These are phyloP conservation scores for Phialocephala sp. DNA, from an alignment of 2,329 filamentous ascomycete species.

Conservation along the genomic window DNA sequence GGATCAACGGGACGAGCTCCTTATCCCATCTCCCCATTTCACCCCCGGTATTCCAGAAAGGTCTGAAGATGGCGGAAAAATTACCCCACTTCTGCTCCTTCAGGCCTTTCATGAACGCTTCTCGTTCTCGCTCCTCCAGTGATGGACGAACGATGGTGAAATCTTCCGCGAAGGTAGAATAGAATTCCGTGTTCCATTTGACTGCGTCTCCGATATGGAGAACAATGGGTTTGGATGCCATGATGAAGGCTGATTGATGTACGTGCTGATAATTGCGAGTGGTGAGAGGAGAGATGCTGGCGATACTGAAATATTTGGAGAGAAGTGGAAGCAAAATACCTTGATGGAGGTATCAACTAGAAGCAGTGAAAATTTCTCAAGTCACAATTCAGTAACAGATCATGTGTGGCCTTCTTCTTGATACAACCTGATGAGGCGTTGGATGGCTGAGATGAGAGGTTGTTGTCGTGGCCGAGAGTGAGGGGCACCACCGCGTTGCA, in stretches of 20 bases:
- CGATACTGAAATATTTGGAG: background rate
- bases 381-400: background rate
- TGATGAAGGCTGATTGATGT: slow-evolving; percentile 7
- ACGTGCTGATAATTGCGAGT: slow-evolving; percentile 10
- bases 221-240: slow-evolving; percentile 38
- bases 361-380: background rate
- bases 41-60: slow-evolving; percentile 68
- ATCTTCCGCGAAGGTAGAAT: slow-evolving; percentile 47
- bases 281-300: slow-evolving; percentile 14
- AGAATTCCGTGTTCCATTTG: slow-evolving; percentile 41
- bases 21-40: slow-evolving; percentile 69
- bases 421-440: slow-evolving; percentile 17
- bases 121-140: slow-evolving; percentile 55
- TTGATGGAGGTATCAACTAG: background rate
- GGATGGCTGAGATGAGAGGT: slow-evolving; percentile 25
- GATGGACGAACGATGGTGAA: slow-evolving; percentile 55
- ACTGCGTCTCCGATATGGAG: slow-evolving; percentile 44
- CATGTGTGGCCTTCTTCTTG: slow-evolving; percentile 5
- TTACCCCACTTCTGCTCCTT: slow-evolving; percentile 59
- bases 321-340: background rate
- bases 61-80: slow-evolving; percentile 58
- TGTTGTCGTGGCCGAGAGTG: slow-evolving; percentile 16
- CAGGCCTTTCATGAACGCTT: slow-evolving; percentile 56
- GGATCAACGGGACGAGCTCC: slow-evolving; percentile 61
- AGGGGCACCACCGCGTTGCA: slow-evolving; percentile 14